phyloP scores from a whole-genome alignment of 495 filamentous ascomycete genomes.

The Friedmanniomyces simplex region DNA sequence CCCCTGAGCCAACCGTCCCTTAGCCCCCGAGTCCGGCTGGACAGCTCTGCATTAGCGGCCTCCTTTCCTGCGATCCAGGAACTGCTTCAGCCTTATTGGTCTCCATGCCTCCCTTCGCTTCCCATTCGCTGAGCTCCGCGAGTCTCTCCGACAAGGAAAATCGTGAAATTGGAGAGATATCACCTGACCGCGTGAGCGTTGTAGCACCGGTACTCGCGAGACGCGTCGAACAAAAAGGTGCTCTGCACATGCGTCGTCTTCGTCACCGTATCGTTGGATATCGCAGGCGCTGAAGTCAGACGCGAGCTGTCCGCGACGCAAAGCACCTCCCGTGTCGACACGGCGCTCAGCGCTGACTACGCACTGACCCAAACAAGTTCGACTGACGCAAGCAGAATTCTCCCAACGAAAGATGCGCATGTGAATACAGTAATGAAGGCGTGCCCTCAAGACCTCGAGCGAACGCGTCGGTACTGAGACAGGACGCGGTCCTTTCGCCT shows the following conservation, averaged over 20 bases:
- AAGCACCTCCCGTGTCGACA: too few species aligned
- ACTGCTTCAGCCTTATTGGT: background rate
- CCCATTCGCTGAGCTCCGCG: background rate
- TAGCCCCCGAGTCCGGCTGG: background rate
- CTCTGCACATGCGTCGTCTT: background rate
- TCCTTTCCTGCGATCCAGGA: conserved; percentile 6
- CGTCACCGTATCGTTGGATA: too few species aligned
- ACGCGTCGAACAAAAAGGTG: background rate
- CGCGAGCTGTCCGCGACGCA: too few species aligned
- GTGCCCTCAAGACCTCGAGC: too few species aligned
- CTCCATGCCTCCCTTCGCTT: background rate
- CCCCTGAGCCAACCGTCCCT: conserved; percentile 4
- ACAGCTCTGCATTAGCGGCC: conserved; percentile 6
- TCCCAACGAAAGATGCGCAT: too few species aligned
- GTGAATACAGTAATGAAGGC: too few species aligned
- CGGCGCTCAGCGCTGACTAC: too few species aligned
- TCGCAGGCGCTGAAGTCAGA: too few species aligned
- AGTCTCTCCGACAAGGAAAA: background rate
- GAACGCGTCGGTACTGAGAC: too few species aligned
- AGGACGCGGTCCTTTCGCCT: too few species aligned
- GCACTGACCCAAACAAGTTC: too few species aligned
- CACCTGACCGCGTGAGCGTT: background rate
- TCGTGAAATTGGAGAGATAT: background rate
- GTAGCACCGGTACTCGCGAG: background rate
- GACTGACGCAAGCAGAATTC: too few species aligned